Evolutionary conservation across 805 yeast species (phyloP), one percentile per base, ranked within the genome.

Genomic region (Hanseniaspora singularis): DNA sequence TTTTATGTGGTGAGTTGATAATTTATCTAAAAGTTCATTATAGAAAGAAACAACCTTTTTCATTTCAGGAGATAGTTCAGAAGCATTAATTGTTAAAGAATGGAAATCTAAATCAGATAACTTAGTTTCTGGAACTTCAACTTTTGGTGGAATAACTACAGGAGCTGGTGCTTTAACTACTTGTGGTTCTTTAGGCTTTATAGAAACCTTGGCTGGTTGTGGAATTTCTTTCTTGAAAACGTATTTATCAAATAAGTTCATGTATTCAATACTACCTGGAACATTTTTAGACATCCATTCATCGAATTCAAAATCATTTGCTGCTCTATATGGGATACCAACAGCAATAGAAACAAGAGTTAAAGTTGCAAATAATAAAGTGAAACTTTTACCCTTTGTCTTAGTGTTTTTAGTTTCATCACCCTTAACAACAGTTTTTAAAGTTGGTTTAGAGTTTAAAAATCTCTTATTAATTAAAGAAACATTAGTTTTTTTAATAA

Each of bases 1-100:
- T 31, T 47, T 38, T 15, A 47, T 36, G 26, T 38, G 28, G 27
- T 37, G 40, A 14, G 36, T 48, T n/a, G 40, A 34, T 22, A 48
- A 18, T 28, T 32, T 37, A 23, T 48, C 40, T 16, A 48, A 28
- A 14, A 42, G 27, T 16, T 30, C 26, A 19, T 48, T 48, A 43
- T 37, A 41, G 9, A 48, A 31, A 12, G 12, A 10, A 15, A 38
- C 37, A 12, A 48, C 20, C 18, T 40, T 26, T 8, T 11, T 32
- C 38, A 47, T 32, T 24, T 40, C 50, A 19, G 46, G 37, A n/a
- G 40, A 27, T n/a, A 38, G 19, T 10, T 18, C 19, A 11, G 24
- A 6, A 2, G 30, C 16, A 10, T 23, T 16, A 19, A 38, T 27
- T 10, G 32, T 23, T 19, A 45, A 45, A 12, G 39, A 12, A 28